Evolutionary conservation across 306 rosid genomes (phyloP).

Genomic region (Cicer yamashitae): DNA sequence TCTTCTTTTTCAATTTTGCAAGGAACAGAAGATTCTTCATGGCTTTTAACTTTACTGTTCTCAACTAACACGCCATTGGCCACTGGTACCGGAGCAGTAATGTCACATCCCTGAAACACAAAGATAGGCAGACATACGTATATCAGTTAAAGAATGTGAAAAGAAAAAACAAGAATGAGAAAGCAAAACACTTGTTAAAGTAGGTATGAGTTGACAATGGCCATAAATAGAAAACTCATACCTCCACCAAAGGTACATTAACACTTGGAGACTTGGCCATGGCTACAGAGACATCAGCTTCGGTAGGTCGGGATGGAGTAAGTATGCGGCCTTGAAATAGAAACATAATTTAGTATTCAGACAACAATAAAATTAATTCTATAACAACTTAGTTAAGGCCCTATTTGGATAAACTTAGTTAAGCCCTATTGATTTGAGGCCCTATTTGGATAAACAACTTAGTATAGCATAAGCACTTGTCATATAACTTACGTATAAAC

Average conservation of each 20-base stretch:
- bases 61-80: constrained; percentile 63
- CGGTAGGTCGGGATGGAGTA: constrained; percentile 55
- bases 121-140: constrained; percentile 35
- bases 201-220: constrained; percentile 9
- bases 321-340: constrained; percentile 58
- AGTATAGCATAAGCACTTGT: too few relatives aligned
- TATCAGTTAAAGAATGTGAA: neutral
- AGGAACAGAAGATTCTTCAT: constrained; percentile 68
- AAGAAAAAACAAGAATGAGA: neutral
- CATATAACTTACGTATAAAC: too few relatives aligned
- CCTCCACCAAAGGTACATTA: constrained; percentile 63
- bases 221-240: constrained; percentile 42
- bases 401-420: too few relatives aligned
- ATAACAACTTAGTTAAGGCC: neutral
- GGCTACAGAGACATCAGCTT: constrained; percentile 51
- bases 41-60: constrained; percentile 57
- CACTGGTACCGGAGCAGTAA: constrained; percentile 47
- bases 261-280: constrained; percentile 53
- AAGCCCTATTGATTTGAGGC: too few relatives aligned
- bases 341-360: constrained; percentile 41
- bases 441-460: too few relatives aligned
- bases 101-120: constrained; percentile 67
- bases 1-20: constrained; percentile 89
- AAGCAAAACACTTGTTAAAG: constrained; percentile 20
- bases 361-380: constrained; percentile 25